These are phyloP conservation scores for Aspergillus brasiliensis DNA, from an alignment of 2,329 filamentous ascomycete genomes.

Conservation along the genomic window DNA sequence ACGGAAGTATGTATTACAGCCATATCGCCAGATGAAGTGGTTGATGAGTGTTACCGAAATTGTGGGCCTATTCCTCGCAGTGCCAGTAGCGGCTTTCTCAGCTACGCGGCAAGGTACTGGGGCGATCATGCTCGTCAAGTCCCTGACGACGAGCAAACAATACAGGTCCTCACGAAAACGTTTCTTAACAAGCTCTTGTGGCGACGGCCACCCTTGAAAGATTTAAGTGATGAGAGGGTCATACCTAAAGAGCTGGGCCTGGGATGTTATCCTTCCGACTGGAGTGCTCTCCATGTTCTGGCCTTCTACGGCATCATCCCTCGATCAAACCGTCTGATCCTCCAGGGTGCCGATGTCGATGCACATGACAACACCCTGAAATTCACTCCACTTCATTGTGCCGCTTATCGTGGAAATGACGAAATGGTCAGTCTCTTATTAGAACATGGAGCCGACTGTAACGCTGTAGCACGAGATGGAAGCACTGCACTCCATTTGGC, in stretches of 20 bases:
- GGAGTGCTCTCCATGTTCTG: slow-evolving; percentile 32
- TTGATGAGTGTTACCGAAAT: slow-evolving; percentile 35
- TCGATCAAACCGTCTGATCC: slow-evolving; percentile 28
- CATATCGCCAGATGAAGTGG: slow-evolving; percentile 33
- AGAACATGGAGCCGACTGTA: slow-evolving; percentile 26
- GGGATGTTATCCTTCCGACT: slow-evolving; percentile 31
- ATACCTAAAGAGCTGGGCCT: slow-evolving; percentile 28
- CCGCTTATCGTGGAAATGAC: slow-evolving; percentile 31
- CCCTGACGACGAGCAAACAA: slow-evolving; percentile 32
- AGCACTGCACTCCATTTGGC: slow-evolving; percentile 37
- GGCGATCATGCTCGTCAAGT: slow-evolving; percentile 32
- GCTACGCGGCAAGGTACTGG: slow-evolving; percentile 35
- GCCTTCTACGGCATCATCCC: slow-evolving; percentile 31
- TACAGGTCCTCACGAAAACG: slow-evolving; percentile 32
- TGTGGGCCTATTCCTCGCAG: slow-evolving; percentile 14
- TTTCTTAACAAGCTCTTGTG: slow-evolving; percentile 39
- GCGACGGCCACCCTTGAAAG: slow-evolving; percentile 29
- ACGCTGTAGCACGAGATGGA: slow-evolving; percentile 27
- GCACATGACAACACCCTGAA: slow-evolving; percentile 26
- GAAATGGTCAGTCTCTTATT: slow-evolving; percentile 35
- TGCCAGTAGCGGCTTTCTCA: slow-evolving; percentile 16
- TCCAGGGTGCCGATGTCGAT: slow-evolving; percentile 28
- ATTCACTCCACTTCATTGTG: slow-evolving; percentile 34
- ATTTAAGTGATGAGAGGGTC: slow-evolving; percentile 4
- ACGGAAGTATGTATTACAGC: slow-evolving; percentile 31